These are phyloP conservation scores for Alternaria burnsii DNA, from an alignment of 2,329 filamentous ascomycete genomes.

Conservation along the genomic window DNA sequence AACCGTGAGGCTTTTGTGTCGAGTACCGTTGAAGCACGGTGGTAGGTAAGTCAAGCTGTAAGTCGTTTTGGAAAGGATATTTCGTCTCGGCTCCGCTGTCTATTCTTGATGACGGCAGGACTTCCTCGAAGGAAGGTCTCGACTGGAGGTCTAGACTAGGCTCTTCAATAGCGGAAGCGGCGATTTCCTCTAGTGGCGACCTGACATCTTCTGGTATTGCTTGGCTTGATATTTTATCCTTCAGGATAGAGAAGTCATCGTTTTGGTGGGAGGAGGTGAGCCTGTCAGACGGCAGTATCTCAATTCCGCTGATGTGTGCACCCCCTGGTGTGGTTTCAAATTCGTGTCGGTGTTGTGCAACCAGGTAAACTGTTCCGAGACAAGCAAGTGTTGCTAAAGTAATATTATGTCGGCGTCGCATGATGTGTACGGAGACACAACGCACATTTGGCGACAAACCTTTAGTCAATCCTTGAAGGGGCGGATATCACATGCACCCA, in stretches of 20 bases:
- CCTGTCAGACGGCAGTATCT: constrained; percentile 9
- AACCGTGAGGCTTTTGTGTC: constrained; percentile 35
- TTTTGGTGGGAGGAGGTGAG: background rate
- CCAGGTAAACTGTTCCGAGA: constrained; percentile 11
- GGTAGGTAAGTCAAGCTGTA: constrained; percentile 33
- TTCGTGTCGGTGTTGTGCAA: constrained; percentile 5
- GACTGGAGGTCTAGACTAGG: background rate
- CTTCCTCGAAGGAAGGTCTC: background rate
- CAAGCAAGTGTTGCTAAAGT: constrained; percentile 14
- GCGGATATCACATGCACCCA: constrained; percentile 3
- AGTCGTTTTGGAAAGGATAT: constrained; percentile 40
- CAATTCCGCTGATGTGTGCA: constrained; percentile 6
- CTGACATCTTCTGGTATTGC: background rate
- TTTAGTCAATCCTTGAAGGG: background rate
- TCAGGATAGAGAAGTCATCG: background rate
- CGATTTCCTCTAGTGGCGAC: background rate
- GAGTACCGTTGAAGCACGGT: constrained; percentile 24
- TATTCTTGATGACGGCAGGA: background rate
- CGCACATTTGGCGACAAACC: background rate
- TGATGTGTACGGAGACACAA: constrained; percentile 1
- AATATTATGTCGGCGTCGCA: constrained; percentile 19
- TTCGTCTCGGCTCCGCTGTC: constrained; percentile 17
- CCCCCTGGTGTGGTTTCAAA: background rate
- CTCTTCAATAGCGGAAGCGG: background rate
- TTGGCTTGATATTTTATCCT: background rate